phyloP scores from a whole-genome alignment of 805 yeast species.

The Metschnikowia orientalis region DNA sequence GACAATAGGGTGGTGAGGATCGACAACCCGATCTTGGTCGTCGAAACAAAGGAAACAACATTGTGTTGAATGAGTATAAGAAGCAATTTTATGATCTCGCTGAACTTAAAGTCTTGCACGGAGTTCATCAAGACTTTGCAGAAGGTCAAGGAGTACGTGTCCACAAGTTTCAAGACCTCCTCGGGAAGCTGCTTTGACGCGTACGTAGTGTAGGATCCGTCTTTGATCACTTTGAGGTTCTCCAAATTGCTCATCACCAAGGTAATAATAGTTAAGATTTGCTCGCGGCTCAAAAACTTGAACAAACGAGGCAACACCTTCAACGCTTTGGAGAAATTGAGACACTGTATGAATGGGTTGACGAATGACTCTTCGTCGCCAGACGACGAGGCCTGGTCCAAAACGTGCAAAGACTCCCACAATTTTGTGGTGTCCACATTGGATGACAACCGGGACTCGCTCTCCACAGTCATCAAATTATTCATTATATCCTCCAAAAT shows the following conservation, averaged over 20 bases:
- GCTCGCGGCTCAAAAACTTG: slow-evolving; percentile 73
- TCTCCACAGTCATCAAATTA: slow-evolving; percentile 74
- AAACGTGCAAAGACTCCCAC: slow-evolving; percentile 76
- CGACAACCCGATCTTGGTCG: slow-evolving; percentile 78
- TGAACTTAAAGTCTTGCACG: slow-evolving; percentile 74
- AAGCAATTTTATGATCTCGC: slow-evolving; percentile 72
- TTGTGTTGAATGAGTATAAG: slow-evolving; percentile 67
- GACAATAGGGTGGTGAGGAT: slow-evolving; percentile 86
- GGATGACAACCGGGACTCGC: slow-evolving; percentile 39
- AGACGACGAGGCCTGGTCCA: slow-evolving; percentile 54
- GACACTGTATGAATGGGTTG: slow-evolving; percentile 78
- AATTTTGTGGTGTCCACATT: slow-evolving; percentile 42
- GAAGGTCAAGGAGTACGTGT: slow-evolving; percentile 73
- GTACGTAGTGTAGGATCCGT: slow-evolving; percentile 74
- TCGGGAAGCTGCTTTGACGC: slow-evolving; percentile 48
- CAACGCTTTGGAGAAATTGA: slow-evolving; percentile 82
- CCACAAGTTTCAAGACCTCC: slow-evolving; percentile 56
- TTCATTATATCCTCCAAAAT: slow-evolving; percentile 76
- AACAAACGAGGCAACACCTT: slow-evolving; percentile 85
- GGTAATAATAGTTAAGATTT: slow-evolving; percentile 71
- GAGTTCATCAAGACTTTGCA: slow-evolving; percentile 80
- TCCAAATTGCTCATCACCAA: slow-evolving; percentile 77
- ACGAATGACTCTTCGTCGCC: slow-evolving; percentile 46
- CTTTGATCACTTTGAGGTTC: slow-evolving; percentile 68
- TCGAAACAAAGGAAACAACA: slow-evolving; percentile 62